Evolutionary conservation across 2,329 filamentous ascomycete species (phyloP).

Genomic region (Sarocladium oryzae): DNA sequence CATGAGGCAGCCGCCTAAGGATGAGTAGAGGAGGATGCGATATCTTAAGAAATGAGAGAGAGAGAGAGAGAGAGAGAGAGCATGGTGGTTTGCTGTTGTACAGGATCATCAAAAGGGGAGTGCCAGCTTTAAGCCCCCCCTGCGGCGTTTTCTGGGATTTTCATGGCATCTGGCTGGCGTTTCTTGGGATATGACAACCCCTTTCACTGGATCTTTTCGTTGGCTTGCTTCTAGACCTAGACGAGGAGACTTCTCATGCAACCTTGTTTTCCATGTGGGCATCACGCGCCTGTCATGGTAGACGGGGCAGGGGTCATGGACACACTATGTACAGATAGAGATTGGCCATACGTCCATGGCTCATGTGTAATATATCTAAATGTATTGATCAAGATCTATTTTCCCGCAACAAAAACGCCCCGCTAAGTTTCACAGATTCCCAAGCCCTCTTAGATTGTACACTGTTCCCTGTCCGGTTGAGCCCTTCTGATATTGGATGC

Average conservation of each 20-base stretch:
- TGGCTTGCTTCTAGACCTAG: background rate
- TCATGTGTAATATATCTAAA: background rate
- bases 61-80: too few relatives aligned
- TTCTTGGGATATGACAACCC: constrained; percentile 10
- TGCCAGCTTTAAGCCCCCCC: too few relatives aligned
- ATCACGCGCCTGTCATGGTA: too few relatives aligned
- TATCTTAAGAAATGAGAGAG: background rate
- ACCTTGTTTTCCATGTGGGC: too few relatives aligned
- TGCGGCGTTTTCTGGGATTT: constrained; percentile 20
- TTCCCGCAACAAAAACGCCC: background rate
- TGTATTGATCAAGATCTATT: background rate
- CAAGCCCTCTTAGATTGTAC: too few relatives aligned
- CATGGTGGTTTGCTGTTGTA: too few relatives aligned
- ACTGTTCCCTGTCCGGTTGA: too few relatives aligned
- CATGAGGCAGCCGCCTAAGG: constrained; percentile 67
- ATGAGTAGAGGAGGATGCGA: constrained; percentile 42
- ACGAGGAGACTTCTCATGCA: background rate
- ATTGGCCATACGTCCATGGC: background rate
- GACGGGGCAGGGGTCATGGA: background rate
- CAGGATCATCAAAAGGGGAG: too few relatives aligned
- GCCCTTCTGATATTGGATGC: too few relatives aligned
- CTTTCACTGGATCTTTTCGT: constrained; percentile 2
- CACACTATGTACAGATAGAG: background rate
- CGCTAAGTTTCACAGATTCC: background rate
- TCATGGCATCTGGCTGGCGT: constrained; percentile 17